Percentiles rank a stretch among this genome's conserved stretches.
phyloP scores from a whole-genome alignment of 352 stramenopile genomes.

The Pythium diclinum region DNA sequence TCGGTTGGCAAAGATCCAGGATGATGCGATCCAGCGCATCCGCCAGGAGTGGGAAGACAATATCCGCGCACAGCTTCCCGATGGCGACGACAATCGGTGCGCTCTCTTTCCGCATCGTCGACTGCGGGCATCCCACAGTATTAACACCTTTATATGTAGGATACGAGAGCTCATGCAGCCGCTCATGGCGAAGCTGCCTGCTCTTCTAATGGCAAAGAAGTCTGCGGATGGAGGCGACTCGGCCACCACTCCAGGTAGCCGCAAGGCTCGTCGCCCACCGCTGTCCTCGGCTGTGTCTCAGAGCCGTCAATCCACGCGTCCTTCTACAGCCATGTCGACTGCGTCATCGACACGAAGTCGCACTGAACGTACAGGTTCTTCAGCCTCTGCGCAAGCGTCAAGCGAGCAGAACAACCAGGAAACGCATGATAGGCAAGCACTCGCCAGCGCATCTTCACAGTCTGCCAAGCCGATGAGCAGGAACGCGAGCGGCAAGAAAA shows the following conservation, averaged over 20 bases:
- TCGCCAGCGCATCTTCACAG: not conserved
- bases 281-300: not conserved
- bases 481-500: constrained; percentile 20
- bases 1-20: constrained; percentile 80
- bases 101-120: not conserved
- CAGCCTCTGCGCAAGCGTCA: not conserved
- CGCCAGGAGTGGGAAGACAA: constrained; percentile 63
- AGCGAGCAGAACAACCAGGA: constrained; percentile 22
- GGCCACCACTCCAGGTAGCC: not conserved
- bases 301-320: constrained; percentile 14
- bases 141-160: not conserved
- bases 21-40: constrained; percentile 68
- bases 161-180: constrained; percentile 82
- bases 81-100: constrained; percentile 45
- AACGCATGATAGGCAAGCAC: constrained; percentile 13
- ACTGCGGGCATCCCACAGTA: not conserved
- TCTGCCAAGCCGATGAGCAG: not conserved
- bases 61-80: constrained; percentile 45
- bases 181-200: constrained; percentile 62
- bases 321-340: constrained; percentile 19
- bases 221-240: constrained; percentile 1
- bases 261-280: constrained; percentile 14
- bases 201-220: constrained; percentile 59
- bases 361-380: not conserved
- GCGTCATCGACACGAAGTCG: constrained; percentile 11